Evolutionary conservation across 768 basidiomycete genomes (phyloP).

Genomic region (Hemileccinum impolitum): DNA sequence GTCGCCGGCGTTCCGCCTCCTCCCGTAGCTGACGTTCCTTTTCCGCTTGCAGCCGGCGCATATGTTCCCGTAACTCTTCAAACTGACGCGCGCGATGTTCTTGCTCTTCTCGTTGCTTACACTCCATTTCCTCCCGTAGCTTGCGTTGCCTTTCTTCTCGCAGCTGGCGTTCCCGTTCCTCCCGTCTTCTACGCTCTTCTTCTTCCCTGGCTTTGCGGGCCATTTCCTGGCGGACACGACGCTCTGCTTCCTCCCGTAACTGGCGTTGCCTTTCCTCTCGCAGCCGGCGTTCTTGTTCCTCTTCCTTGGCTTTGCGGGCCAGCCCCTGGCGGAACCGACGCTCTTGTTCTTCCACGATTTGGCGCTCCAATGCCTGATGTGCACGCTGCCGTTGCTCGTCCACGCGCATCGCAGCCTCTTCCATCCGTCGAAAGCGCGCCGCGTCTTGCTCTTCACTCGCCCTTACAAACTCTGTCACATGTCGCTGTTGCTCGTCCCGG

Average conservation of each 20-base stretch:
- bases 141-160: not conserved
- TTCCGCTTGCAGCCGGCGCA: conserved; percentile 4
- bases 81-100: not conserved
- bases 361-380: conserved; percentile 23
- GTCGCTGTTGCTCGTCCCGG: conserved; percentile 12
- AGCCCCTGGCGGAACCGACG: conserved; percentile 2
- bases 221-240: conserved; percentile 1
- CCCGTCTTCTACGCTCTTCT: not conserved
- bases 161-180: not conserved
- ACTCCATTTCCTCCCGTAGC: conserved; percentile 10
- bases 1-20: conserved; percentile 3
- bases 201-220: conserved; percentile 9
- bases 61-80: too few relatives aligned
- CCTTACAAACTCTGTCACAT: conserved; percentile 21
- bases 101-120: conserved; percentile 6
- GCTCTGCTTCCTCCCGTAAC: conserved; percentile 25
- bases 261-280: conserved; percentile 1
- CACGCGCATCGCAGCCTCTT: conserved; percentile 13
- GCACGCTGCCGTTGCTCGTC: conserved; percentile 16
- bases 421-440: conserved; percentile 4
- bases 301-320: conserved; percentile 14
- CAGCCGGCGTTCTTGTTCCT: conserved; percentile 13
- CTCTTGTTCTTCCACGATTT: conserved; percentile 22
- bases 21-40: conserved; percentile 10
- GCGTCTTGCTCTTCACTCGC: conserved; percentile 4